These are phyloP conservation scores for Fusarium pilosicola DNA, from an alignment of 2,329 filamentous ascomycete genomes.

Conservation along the genomic window DNA sequence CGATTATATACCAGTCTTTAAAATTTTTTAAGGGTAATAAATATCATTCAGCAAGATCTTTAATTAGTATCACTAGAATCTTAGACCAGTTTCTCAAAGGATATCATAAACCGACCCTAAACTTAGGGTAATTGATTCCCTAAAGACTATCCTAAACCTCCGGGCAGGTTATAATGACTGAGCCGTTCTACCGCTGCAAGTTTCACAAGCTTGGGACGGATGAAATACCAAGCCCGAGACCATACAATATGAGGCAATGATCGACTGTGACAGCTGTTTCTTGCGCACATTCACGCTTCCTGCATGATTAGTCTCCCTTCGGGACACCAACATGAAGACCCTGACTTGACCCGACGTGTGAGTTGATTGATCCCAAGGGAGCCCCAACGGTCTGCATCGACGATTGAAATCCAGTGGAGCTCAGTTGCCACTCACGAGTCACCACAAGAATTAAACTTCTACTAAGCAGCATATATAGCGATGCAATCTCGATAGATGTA, in stretches of 20 bases:
- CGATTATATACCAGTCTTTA: not conserved
- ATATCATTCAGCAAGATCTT: not conserved
- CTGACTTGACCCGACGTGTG: not conserved
- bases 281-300: constrained; percentile 1
- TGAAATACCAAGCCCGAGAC: not conserved
- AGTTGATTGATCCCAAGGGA: constrained; percentile 9
- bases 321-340: not conserved
- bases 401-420: constrained; percentile 10
- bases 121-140: not conserved
- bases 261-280: constrained; percentile 1
- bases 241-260: constrained; percentile 6
- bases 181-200: not conserved
- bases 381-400: constrained; percentile 8
- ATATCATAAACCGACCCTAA: not conserved
- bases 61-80: not conserved
- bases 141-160: not conserved
- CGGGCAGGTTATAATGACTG: not conserved
- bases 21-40: not conserved
- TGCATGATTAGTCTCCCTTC: not conserved
- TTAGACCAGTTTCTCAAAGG: not conserved
- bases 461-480: not conserved
- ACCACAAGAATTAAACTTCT: not conserved
- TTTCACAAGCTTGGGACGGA: not conserved
- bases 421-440: constrained; percentile 1
- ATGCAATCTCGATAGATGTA: not conserved